Evolutionary conservation across 306 rosid genomes (phyloP), one percentile per base, ranked within the genome.

Genomic region (Malus asiatica): DNA sequence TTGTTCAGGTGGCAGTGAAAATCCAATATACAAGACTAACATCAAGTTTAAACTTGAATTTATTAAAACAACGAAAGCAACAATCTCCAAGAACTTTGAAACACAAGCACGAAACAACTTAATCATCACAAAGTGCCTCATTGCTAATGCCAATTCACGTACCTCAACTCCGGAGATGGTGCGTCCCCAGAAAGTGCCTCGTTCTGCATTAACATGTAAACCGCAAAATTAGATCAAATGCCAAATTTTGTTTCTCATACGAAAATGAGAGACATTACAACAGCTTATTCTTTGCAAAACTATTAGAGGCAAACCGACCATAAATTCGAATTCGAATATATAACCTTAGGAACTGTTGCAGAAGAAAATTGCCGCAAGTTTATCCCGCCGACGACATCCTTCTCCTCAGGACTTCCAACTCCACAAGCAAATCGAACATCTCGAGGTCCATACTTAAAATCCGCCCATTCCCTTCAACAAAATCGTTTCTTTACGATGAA

Each of bases 301-400:
- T 20, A 75, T 9, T 2, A 64, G 14, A 23, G 8, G 45, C 22
- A 76, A 52, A 30, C 60, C 69, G 14, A 66, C 55, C 63, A 4
- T 18, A 44, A 51, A 22, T 69, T 46, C 48, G 69, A 32, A 30
- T 38, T 64, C 46, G 12, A 23, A 16, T 11, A 32, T 29, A 29
- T 68, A 42, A 92, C 98, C 94, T 84, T 76, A 27, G 93, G 92
- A 85, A 92, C 87, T 11, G 86, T 32, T 4, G 90, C 97, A 59
- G 96, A 92, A 15, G 97, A 95, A 83, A 92, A 90, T 48, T 88
- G 97, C 30, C 84, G 88, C 64, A 92, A 84, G 30, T 71, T 82
- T 75, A 88, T 75, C 32, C 66, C 70, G 62, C 57, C 72, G 35
- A 74, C 58, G n/a, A 12, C 81, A 78, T 81, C 78, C 61, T 82